Base-by-base conservation (phyloP, 352 stramenopile species). In the Phytophthora capsici region DNA sequence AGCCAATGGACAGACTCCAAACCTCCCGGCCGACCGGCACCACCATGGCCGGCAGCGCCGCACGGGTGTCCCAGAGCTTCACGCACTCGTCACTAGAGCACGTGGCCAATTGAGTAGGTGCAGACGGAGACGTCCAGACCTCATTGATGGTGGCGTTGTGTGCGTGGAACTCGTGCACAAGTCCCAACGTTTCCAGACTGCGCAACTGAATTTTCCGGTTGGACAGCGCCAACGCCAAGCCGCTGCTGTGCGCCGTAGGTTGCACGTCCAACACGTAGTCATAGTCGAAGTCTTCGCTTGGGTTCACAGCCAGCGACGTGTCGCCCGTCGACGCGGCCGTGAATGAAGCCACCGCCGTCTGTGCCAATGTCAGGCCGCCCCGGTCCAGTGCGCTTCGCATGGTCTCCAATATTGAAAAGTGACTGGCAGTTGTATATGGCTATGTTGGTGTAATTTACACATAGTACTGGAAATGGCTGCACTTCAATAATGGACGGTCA, bases 31-130 rank as follows among this genome's bases (percentile, higher is more conserved):
- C 75, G 1, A 93, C 72, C 3, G 79, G 73, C 25, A 94, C 78
- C 17, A 78, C 73, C 78, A 93, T 84, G 2, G 77, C 75, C 25
- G 84, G 80, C 32, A 83, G 57, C 16, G 75, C 66, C 25, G 76
- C 66, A 8, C 88, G 82, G 26, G 90, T 71, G 41, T 96, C 88
- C 88, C 88, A 96, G 45, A 96, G 79, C 63, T 96, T 94, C 52
- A 94, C 85, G 12, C 75, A 87, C 65, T 93, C 74, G 61, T 96
- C 88, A 43, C 84, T 96, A 17, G 88, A 96, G 69, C 86, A 92
- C 51, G 85, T 93, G 23, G 86, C 84, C 40, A 96, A 59, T 46
- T 83, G 87, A 66, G 74, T 86, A 2, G 86, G 83, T 30, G 80
- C 78, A 8, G 73, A 58, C 19, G 77, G 66, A 5, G 86, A 95